Conservation (phyloP, 108 stramenopile genomes). For the Epithemia pelagica region DNA sequence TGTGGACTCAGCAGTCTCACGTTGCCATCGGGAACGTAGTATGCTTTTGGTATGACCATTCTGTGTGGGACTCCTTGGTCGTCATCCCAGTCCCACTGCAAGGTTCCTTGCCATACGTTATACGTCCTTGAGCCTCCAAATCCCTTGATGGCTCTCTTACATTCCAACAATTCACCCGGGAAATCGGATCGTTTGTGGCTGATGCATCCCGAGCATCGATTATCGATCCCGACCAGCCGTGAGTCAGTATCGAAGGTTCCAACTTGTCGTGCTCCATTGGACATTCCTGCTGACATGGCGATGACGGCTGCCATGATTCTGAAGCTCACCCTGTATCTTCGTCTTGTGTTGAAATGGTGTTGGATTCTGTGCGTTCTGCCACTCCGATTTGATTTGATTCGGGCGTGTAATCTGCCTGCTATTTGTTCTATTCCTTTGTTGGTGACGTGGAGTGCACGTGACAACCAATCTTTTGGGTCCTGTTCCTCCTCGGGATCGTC, state of each 20-base stretch:
- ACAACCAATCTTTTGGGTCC: no score
- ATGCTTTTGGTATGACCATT: constrained; percentile 23
- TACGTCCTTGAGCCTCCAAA: constrained; percentile 4
- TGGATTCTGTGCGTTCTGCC: neutral
- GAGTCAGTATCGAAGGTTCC: constrained; percentile 27
- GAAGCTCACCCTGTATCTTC: neutral
- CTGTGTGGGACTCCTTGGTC: constrained; percentile 20
- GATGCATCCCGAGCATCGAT: constrained; percentile 13
- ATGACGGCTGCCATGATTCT: neutral
- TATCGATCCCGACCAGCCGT: constrained; percentile 10
- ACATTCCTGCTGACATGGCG: neutral
- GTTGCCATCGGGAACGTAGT: constrained; percentile 16
- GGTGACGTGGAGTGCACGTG: no score
- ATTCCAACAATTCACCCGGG: neutral
- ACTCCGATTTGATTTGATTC: neutral
- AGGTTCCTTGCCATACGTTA: neutral
- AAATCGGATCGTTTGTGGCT: constrained; percentile 7
- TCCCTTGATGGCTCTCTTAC: constrained; percentile 7
- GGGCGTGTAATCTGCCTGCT: neutral
- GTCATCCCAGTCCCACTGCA: constrained; percentile 16
- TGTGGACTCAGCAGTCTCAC: constrained; percentile 27
- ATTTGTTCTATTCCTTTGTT: neutral
- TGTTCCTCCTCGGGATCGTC: no score
- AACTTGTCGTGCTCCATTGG: neutral
- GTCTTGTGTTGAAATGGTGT: constrained; percentile 1